phyloP scores from a whole-genome alignment of 306 rosid species.

The Adenanthera pavonina region DNA sequence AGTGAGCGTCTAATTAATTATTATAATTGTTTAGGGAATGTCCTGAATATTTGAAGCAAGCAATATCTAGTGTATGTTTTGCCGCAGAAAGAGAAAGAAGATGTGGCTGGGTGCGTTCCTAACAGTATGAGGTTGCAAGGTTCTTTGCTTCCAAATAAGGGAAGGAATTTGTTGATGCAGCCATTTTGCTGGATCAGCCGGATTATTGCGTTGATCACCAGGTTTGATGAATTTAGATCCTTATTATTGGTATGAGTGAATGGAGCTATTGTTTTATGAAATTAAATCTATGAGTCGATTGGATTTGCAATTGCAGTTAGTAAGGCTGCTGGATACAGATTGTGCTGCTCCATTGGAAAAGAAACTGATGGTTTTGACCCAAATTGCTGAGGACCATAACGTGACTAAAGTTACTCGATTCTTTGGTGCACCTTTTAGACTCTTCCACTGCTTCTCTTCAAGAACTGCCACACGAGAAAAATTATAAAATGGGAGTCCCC shows the following conservation, averaged over 20 bases:
- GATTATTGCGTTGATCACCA: slow-evolving; percentile 74
- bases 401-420: no score
- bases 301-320: slow-evolving; percentile 47
- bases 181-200: slow-evolving; percentile 60
- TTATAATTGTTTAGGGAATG: slow-evolving; percentile 52
- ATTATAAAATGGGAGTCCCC: no score
- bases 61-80: slow-evolving; percentile 69
- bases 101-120: no score
- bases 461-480: no score
- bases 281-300: background rate
- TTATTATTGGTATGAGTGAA: no score
- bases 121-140: slow-evolving; percentile 53
- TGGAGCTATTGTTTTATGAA: no score
- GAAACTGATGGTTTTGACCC: slow-evolving; percentile 64
- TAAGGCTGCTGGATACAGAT: slow-evolving; percentile 58
- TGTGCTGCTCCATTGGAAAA: slow-evolving; percentile 72
- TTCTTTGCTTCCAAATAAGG: slow-evolving; percentile 64
- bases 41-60: slow-evolving; percentile 71
- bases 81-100: slow-evolving; percentile 61
- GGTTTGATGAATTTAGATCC: slow-evolving; percentile 42
- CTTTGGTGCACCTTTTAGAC: no score
- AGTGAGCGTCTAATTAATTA: no score
- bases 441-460: no score
- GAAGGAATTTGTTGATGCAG: slow-evolving; percentile 65
- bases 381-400: slow-evolving; percentile 53